Evolutionary conservation across 345 rosid species (phyloP).

Genomic region (Aquilaria yunnanensis): DNA sequence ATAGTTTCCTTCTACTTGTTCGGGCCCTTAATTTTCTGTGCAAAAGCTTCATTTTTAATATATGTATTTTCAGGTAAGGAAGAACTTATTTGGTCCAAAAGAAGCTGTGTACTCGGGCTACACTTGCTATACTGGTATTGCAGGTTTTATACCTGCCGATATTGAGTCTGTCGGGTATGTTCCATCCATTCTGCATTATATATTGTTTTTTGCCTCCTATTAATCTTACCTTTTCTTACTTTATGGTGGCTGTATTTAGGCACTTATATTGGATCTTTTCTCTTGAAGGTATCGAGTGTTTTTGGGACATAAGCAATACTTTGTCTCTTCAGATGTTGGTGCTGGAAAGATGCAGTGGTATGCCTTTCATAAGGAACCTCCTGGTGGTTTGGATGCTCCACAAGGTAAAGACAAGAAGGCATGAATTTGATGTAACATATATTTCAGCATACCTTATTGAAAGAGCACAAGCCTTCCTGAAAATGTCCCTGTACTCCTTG

Average conservation of each 20-base stretch:
- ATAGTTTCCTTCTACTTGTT: slow-evolving; percentile 1
- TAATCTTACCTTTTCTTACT: neutral
- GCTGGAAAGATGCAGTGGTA: slow-evolving; percentile 99
- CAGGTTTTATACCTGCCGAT: slow-evolving; percentile 87
- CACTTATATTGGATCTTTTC: slow-evolving; percentile 13
- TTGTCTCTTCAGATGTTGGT: slow-evolving; percentile 95
- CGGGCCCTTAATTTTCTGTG: neutral
- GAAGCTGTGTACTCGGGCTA: slow-evolving; percentile 79
- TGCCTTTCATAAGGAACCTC: slow-evolving; percentile 76
- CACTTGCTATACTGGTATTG: slow-evolving; percentile 94
- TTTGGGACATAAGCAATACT: slow-evolving; percentile 95
- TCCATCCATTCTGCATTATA: slow-evolving; percentile 6
- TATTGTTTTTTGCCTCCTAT: slow-evolving; percentile 5
- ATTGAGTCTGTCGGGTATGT: slow-evolving; percentile 90
- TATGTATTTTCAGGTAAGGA: slow-evolving; percentile 60
- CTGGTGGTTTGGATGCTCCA: slow-evolving; percentile 71
- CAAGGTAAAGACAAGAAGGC: slow-evolving; percentile 31
- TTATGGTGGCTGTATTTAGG: neutral
- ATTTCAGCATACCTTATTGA: neutral
- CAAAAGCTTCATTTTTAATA: neutral
- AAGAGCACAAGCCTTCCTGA: neutral
- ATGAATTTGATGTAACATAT: neutral
- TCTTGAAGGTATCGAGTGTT: slow-evolving; percentile 73
- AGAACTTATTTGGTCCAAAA: slow-evolving; percentile 62
- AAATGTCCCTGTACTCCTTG: neutral